Percentiles rank a stretch among this genome's conserved stretches.
phyloP scores from a whole-genome alignment of 768 basidiomycete species.

The Tricholoma flavovirens region DNA sequence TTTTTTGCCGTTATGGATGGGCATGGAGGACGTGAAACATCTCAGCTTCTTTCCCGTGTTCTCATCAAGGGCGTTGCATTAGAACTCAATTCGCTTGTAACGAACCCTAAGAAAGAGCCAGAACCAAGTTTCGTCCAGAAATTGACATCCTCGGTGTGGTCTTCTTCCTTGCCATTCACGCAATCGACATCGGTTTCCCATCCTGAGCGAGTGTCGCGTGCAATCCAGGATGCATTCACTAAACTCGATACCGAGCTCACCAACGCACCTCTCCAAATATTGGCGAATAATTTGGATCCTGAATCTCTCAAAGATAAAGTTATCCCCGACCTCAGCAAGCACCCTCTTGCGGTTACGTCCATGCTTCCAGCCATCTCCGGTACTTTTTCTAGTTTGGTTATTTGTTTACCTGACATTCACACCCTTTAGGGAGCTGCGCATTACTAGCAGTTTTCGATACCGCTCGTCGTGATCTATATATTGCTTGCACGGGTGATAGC shows the following conservation, averaged over 20 bases:
- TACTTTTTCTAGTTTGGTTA: conserved; percentile 17
- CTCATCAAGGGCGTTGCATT: conserved; percentile 81
- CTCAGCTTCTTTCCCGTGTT: conserved; percentile 72
- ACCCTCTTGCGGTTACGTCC: conserved; percentile 63
- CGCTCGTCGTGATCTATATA: conserved; percentile 73
- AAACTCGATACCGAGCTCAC: conserved; percentile 84
- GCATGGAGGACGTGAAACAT: conserved; percentile 81
- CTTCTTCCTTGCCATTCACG: conserved; percentile 21
- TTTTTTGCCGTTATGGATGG: conserved; percentile 92
- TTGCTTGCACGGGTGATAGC: conserved; percentile 91
- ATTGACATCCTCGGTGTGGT: conserved; percentile 35
- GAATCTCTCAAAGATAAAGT: conserved; percentile 43
- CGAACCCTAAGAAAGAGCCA: conserved; percentile 26
- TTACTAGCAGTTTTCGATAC: conserved; percentile 86
- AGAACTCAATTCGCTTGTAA: conserved; percentile 57
- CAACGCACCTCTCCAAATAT: conserved; percentile 67
- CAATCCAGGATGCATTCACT: conserved; percentile 73
- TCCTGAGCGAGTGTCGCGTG: conserved; percentile 51
- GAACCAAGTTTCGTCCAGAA: conserved; percentile 29
- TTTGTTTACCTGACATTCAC: conserved; percentile 10
- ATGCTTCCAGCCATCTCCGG: conserved; percentile 83
- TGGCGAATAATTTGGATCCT: conserved; percentile 52
- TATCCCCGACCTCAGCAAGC: conserved; percentile 61
- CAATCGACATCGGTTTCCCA: conserved; percentile 29
- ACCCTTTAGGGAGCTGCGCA: conserved; percentile 74